phyloP scores from a whole-genome alignment of 192 early-diverging fungal genomes.

The Allomyces javanicus region DNA sequence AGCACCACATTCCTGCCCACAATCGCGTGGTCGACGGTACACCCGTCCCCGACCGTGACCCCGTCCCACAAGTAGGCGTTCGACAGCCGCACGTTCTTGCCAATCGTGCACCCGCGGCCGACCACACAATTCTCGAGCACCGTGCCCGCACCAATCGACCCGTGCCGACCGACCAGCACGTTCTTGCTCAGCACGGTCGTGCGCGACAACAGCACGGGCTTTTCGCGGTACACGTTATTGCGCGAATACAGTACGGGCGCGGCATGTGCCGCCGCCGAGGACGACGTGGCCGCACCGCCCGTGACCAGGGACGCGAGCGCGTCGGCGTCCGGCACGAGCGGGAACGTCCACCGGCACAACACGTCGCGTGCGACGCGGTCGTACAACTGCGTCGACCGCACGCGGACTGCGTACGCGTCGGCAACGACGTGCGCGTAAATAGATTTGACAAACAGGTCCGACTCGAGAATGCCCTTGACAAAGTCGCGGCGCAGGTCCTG shows the following conservation, averaged over 20 bases:
- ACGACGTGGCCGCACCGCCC: constrained; percentile 66
- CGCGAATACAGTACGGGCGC: constrained; percentile 25
- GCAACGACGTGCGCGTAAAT: constrained; percentile 63
- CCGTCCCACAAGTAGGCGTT: constrained; percentile 75
- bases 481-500: constrained; percentile 78
- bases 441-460: constrained; percentile 65
- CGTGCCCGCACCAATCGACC: constrained; percentile 53
- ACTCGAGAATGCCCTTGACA: constrained; percentile 69
- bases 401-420: constrained; percentile 43
- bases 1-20: constrained; percentile 51
- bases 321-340: constrained; percentile 79
- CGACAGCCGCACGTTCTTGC: constrained; percentile 51
- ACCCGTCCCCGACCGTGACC: constrained; percentile 44
- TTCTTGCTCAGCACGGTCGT: constrained; percentile 38
- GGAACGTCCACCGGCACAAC: constrained; percentile 79
- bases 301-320: constrained; percentile 44
- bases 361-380: constrained; percentile 58
- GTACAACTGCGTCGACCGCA: constrained; percentile 38
- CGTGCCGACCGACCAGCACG: constrained; percentile 59
- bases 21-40: constrained; percentile 45
- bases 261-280: constrained; percentile 54
- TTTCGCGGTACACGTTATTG: not conserved
- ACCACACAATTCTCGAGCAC: constrained; percentile 58
- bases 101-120: constrained; percentile 64
- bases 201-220: constrained; percentile 24